These are phyloP conservation scores for Russula earlei DNA, from an alignment of 768 basidiomycete genomes.

Conservation along the genomic window DNA sequence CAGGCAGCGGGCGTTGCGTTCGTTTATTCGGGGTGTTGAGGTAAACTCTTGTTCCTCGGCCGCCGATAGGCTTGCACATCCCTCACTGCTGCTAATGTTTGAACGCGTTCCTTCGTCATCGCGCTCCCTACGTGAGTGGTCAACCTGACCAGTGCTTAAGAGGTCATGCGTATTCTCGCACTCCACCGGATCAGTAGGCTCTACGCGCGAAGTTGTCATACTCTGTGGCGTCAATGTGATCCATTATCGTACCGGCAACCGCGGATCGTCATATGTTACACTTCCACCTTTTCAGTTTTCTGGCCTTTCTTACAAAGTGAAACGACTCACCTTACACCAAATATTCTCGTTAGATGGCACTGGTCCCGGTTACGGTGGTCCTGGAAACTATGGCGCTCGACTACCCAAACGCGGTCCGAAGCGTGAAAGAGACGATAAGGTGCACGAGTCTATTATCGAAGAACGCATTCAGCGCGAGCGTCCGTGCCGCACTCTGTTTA, in stretches of 20 bases:
- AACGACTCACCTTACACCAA: conserved; percentile 19
- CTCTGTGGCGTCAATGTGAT: conserved; percentile 5
- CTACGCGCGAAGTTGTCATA: neutral
- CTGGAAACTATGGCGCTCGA: conserved; percentile 31
- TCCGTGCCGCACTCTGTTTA: conserved; percentile 92
- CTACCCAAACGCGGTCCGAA: conserved; percentile 41
- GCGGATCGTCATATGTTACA: neutral
- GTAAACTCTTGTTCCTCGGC: conserved; percentile 4
- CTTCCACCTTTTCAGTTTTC: conserved; percentile 12
- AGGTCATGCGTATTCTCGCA: conserved; percentile 1
- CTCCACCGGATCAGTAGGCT: conserved; percentile 3
- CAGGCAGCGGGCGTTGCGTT: conserved; percentile 8
- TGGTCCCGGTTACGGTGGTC: conserved; percentile 48
- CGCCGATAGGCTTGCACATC: conserved; percentile 5
- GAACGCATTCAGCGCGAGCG: conserved; percentile 90
- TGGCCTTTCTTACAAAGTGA: conserved; percentile 10
- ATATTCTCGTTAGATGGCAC: conserved; percentile 50
- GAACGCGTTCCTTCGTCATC: neutral
- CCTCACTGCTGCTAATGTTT: conserved; percentile 5
- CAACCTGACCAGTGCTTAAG: conserved; percentile 9
- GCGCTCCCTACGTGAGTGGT: conserved; percentile 6
- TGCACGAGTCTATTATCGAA: conserved; percentile 87
- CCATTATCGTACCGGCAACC: neutral
- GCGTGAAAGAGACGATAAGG: conserved; percentile 80
- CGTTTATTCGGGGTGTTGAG: conserved; percentile 13